These are phyloP conservation scores for Dactylonectria estremocensis DNA, from an alignment of 2,329 filamentous ascomycete genomes.

Conservation along the genomic window DNA sequence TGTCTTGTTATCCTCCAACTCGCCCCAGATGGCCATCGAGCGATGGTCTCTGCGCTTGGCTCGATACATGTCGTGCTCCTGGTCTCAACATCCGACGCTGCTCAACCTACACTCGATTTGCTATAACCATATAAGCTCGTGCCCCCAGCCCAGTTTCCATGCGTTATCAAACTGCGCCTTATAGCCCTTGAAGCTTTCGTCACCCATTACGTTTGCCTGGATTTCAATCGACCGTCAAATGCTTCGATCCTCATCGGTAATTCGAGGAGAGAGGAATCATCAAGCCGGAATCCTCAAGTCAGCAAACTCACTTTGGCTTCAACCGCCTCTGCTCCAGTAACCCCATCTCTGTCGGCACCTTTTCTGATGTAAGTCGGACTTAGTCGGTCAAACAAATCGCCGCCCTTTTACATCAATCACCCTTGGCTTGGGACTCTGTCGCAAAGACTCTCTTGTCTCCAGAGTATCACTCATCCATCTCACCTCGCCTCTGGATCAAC, in stretches of 20 bases:
- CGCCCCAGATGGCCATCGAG: conserved; percentile 41
- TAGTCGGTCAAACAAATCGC: conserved; percentile 24
- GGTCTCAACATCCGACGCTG: conserved; percentile 36
- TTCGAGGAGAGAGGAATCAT: conserved; percentile 25
- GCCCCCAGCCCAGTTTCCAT: conserved; percentile 33
- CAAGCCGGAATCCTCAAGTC: conserved; percentile 12
- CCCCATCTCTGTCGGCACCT: conserved; percentile 35
- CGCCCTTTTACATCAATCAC: conserved; percentile 23
- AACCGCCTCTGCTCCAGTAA: conserved; percentile 31
- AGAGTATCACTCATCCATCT: conserved; percentile 23
- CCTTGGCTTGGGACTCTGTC: conserved; percentile 23
- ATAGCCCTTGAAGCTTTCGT: conserved; percentile 6
- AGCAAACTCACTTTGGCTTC: conserved; percentile 26
- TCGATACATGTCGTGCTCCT: conserved; percentile 43
- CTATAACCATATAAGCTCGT: conserved; percentile 46
- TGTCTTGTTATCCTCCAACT: conserved; percentile 41
- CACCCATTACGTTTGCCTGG: conserved; percentile 1
- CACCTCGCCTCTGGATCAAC: conserved; percentile 21
- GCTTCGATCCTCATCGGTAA: conserved; percentile 12
- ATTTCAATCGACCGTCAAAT: conserved; percentile 2
- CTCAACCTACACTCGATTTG: conserved; percentile 39
- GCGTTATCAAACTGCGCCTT: conserved; percentile 16
- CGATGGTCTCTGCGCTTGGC: conserved; percentile 43
- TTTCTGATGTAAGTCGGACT: conserved; percentile 37
- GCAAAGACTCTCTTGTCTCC: conserved; percentile 27